Evolutionary conservation across 768 basidiomycete genomes (phyloP).

Genomic region (Naematelia aurantialba): DNA sequence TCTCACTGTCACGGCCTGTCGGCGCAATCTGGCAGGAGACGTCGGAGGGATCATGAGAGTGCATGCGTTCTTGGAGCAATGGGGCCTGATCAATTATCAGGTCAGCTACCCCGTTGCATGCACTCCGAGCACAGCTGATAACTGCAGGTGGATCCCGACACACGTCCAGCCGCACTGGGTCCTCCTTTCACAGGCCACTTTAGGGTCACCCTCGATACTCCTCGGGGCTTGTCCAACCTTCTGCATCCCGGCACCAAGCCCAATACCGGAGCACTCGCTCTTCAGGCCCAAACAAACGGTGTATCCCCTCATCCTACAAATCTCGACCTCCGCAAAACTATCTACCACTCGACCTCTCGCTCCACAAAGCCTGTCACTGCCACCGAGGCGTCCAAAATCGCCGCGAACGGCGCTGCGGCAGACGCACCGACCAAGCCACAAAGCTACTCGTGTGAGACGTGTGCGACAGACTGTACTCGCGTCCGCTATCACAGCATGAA

Average conservation of each 20-base stretch:
- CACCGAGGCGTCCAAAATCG: slow-evolving; percentile 59
- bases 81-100: slow-evolving; percentile 99
- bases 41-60: slow-evolving; percentile 99
- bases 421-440: slow-evolving; percentile 54
- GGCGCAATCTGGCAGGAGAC: slow-evolving; percentile 93
- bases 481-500: slow-evolving; percentile 90
- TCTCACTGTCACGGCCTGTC: slow-evolving; percentile 92
- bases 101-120: slow-evolving; percentile 53
- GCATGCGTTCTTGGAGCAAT: slow-evolving; percentile 96
- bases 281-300: slow-evolving; percentile 41
- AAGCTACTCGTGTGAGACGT: slow-evolving; percentile 83
- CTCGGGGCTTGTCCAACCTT: slow-evolving; percentile 85
- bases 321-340: slow-evolving; percentile 79
- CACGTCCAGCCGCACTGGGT: slow-evolving; percentile 84
- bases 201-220: slow-evolving; percentile 94
- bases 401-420: slow-evolving; percentile 52
- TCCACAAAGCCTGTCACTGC: slow-evolving; percentile 67
- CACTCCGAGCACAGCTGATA: not conserved
- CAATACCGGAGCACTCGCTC: slow-evolving; percentile 53
- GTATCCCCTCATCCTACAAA: slow-evolving; percentile 50
- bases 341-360: slow-evolving; percentile 77
- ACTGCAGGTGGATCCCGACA: slow-evolving; percentile 93
- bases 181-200: slow-evolving; percentile 99
- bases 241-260: slow-evolving; percentile 60
- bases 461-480: slow-evolving; percentile 85